Evolutionary conservation across 2,329 filamentous ascomycete species (phyloP), one percentile per base, ranked within the genome.

Genomic region (Trichoderma koningii): DNA sequence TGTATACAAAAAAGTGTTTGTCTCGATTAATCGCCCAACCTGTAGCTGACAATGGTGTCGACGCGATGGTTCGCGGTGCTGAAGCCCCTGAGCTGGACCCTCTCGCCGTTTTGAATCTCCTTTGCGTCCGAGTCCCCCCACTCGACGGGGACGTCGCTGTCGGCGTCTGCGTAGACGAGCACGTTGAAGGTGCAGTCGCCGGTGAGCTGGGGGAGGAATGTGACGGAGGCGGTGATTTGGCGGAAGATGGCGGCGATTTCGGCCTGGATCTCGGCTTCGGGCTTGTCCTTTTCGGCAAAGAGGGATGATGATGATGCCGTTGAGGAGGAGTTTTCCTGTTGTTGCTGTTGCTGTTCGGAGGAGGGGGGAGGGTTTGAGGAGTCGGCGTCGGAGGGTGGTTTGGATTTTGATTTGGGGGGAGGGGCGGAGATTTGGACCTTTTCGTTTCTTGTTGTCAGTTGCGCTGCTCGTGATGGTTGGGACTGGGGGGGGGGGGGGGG

Each of bases 161-260:
- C 93, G 19, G 93, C 93, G 75, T 99, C 94, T 60, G 95, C 95
- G 75, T 99, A 99, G 3, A 99, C 95, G 47, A 99, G 85, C 55
- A 99, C 94, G 74, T 99, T 99, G 83, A 99, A 99, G 12, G 95
- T 98, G 82, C 94, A 99, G 76, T 97, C 91, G 47, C 93, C 93
- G 68, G 67, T 74, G 6, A 99, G 86, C 80, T 98, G 93, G 0
- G 95, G 95, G 14, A 99, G 82, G 76, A 99, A 99, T 0, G 95
- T 98, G 63, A 99, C 95, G 0, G 92, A 97, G 1, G 95, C 95
- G 1, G 95, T 99, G 77, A 99, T 98, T 75, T 99, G 95, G 55
- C 95, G 89, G 82, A 99, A 99, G 68, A 99, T 91, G 55, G 93
- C 92, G 71, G 96, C 93, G 70, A 99, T 98, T 75, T 98, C 94